These are phyloP conservation scores for Symbiodinium pilosum DNA, from an alignment of 73 alveolate genomes.

Conservation along the genomic window DNA sequence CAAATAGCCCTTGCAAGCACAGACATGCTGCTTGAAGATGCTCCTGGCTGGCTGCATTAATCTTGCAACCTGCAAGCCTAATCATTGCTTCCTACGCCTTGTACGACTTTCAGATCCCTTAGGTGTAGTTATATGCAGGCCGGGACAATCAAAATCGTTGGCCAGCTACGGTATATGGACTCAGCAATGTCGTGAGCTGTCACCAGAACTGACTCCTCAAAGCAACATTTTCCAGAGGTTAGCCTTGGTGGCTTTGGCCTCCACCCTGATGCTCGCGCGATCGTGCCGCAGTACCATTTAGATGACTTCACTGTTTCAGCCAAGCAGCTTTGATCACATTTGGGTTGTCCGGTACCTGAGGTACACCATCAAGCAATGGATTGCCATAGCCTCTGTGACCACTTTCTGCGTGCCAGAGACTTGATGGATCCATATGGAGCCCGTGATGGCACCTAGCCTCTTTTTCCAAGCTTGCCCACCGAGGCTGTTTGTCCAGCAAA, in stretches of 20 bases:
- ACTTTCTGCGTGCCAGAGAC: constrained; percentile 25
- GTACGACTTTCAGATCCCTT: too few relatives aligned
- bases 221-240: background rate
- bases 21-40: too few relatives aligned
- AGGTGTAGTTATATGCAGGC: constrained; percentile 30
- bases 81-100: too few relatives aligned
- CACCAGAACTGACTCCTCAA: background rate
- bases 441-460: background rate
- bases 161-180: constrained; percentile 40
- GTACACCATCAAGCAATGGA: constrained; percentile 30
- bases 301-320: background rate
- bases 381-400: constrained; percentile 18
- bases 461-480: background rate
- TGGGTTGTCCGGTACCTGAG: background rate
- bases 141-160: constrained; percentile 87
- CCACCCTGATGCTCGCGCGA: constrained; percentile 52
- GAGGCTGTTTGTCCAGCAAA: constrained; percentile 80
- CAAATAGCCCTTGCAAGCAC: too few relatives aligned
- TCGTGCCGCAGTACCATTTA: background rate
- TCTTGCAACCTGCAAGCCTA: too few relatives aligned
- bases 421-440: background rate
- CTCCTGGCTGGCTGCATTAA: too few relatives aligned
- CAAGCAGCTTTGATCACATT: background rate
- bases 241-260: constrained; percentile 62
- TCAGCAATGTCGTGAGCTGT: background rate